Evolutionary conservation across 2,329 filamentous ascomycete genomes (phyloP).

Genomic region (Monilinia vaccinii-corymbosi): DNA sequence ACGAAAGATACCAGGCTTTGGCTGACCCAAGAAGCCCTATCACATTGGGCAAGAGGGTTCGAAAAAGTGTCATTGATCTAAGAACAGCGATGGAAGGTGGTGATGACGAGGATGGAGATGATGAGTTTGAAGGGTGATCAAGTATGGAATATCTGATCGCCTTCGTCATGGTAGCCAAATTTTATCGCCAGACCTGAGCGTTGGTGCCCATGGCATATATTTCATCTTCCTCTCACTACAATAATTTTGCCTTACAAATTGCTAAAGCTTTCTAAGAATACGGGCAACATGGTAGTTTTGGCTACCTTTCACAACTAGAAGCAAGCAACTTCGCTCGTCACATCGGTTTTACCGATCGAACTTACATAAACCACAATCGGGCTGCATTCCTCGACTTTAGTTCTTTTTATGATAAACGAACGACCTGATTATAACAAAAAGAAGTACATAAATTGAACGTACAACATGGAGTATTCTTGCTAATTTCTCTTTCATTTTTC

Average conservation of each 20-base stretch:
- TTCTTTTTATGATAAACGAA: neutral
- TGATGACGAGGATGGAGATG: constrained; percentile 10
- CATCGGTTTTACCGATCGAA: neutral
- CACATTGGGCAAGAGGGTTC: constrained; percentile 22
- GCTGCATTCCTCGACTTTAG: neutral
- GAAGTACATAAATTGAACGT: neutral
- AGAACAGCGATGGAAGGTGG: constrained; percentile 3
- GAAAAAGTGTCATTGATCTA: constrained; percentile 15
- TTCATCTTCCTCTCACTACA: neutral
- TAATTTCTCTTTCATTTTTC: neutral
- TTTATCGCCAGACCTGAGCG: neutral
- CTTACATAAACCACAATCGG: neutral
- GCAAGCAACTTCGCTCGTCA: neutral
- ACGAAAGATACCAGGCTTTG: constrained; percentile 25
- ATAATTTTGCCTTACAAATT: neutral
- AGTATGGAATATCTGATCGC: neutral
- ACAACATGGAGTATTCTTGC: neutral
- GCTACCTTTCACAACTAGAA: neutral
- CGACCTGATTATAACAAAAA: neutral
- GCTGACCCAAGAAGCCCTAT: constrained; percentile 19
- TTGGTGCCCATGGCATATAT: neutral
- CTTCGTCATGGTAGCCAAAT: neutral
- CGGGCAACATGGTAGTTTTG: neutral
- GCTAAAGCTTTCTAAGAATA: neutral
- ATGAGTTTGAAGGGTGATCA: constrained; percentile 7